Conservation (phyloP, 768 basidiomycete genomes). For the Podaxis mareebaensis region DNA sequence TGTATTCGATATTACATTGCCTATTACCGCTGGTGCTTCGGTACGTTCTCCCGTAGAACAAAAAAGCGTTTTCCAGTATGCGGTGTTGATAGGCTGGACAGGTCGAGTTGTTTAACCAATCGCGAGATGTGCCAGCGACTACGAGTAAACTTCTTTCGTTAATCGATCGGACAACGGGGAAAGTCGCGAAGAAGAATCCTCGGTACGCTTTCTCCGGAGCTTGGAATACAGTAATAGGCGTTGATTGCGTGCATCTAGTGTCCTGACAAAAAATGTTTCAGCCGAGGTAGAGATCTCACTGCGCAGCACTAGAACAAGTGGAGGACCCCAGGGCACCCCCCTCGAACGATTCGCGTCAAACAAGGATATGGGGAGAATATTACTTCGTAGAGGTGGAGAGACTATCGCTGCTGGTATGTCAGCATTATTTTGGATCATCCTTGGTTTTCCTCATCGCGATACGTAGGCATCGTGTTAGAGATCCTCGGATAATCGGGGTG, state of each 20-base stretch:
- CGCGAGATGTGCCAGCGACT: slow-evolving; percentile 87
- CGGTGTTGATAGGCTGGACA: slow-evolving; percentile 25
- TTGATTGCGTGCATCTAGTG: slow-evolving; percentile 42
- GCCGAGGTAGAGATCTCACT: slow-evolving; percentile 86
- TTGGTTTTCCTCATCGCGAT: not conserved
- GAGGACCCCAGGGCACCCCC: slow-evolving; percentile 63
- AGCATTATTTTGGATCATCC: not conserved
- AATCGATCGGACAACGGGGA: slow-evolving; percentile 77
- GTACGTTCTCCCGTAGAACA: slow-evolving; percentile 41
- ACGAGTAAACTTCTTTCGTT: slow-evolving; percentile 78
- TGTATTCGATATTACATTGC: slow-evolving; percentile 89
- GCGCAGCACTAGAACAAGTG: slow-evolving; percentile 54
- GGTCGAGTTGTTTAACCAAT: slow-evolving; percentile 96
- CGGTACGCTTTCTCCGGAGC: slow-evolving; percentile 44
- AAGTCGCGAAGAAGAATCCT: slow-evolving; percentile 75
- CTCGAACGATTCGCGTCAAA: slow-evolving; percentile 84
- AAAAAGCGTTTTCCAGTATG: not conserved
- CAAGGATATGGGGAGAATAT: slow-evolving; percentile 94
- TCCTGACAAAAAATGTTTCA: slow-evolving; percentile 80
- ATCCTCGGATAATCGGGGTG: slow-evolving; percentile 24
- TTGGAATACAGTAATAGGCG: not conserved
- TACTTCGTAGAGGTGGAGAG: slow-evolving; percentile 87
- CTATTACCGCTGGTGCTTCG: slow-evolving; percentile 84
- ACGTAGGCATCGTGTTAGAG: slow-evolving; percentile 45
- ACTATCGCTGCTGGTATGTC: slow-evolving; percentile 85